Evolutionary conservation across 371 early-diverging fungal species (phyloP), one percentile per base, ranked within the genome.

Genomic region (Smittium mucronatum): DNA sequence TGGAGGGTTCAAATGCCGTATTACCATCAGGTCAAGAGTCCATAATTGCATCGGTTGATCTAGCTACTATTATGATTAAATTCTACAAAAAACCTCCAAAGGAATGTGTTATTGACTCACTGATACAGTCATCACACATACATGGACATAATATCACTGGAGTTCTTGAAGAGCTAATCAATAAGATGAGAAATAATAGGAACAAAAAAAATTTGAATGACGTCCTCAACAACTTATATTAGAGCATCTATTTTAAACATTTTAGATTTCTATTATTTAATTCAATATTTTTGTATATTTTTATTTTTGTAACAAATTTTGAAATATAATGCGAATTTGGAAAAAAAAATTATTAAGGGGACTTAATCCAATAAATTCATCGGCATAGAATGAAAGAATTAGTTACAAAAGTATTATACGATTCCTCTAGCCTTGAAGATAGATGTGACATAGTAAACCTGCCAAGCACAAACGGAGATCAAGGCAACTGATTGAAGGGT

Each of bases 401-500:
- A n/a, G n/a, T n/a, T n/a, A n/a, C n/a, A n/a, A 1, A 36, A 2
- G 26, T 58, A 34, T 70, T 74, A 74, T 21, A 78, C 78, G 34
- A 78, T 74, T 32, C 76, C 78, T 69, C 78, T 74, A 68, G 75
- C 73, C 77, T 78, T 78, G 74, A 78, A 78, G 28, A 78, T 70
- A 21, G 78, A 78, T 36, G 76, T 58, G 29, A 78, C 76, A 63
- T 78, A 78, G 71, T 78, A 78, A 21, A 78, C 76, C 64, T 78
- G 78, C 78, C 78, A 78, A 36, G 74, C 78, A 35, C 78, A 78
- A 31, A 73, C 77, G 26, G 76, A 74, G 26, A 75, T 75, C 57
- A 78, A 72, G 21, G 70, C 76, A 31, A 78, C 47, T 16, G 76
- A 73, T 63, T 78, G 78, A 64, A 78, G 60, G 33, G 74, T 36